phyloP scores from a whole-genome alignment of 257 asterid species.

The Solanum acaule region DNA sequence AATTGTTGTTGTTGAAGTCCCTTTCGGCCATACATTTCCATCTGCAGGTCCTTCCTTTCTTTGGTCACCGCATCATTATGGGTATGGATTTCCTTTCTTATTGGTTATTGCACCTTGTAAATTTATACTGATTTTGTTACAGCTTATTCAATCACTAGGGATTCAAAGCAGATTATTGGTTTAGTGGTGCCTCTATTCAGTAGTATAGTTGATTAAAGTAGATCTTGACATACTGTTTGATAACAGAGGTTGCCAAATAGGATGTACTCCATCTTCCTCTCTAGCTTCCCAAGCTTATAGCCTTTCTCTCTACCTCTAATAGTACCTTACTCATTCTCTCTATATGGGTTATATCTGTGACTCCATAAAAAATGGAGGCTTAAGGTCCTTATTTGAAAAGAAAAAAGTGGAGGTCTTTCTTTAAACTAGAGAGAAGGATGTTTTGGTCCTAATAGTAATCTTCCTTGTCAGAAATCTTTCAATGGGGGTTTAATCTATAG shows the following conservation, averaged over 20 bases:
- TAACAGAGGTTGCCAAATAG: not conserved
- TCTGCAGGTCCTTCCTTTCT: slow-evolving; percentile 44
- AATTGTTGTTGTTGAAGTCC: slow-evolving; percentile 26
- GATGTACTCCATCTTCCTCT: not conserved
- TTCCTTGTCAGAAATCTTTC: not conserved
- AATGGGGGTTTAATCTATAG: not conserved
- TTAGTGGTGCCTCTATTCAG: not conserved
- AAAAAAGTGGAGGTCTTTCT: not conserved
- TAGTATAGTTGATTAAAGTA: not conserved
- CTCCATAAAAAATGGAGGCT: not conserved
- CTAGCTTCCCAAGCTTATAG: not conserved
- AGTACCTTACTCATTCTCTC: not conserved
- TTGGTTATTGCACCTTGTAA: not conserved
- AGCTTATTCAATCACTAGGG: not conserved
- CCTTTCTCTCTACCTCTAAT: not conserved
- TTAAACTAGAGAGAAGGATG: not conserved
- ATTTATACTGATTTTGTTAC: not conserved
- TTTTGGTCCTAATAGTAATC: not conserved
- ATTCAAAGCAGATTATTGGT: not conserved
- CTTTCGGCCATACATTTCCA: slow-evolving; percentile 12
- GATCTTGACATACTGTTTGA: not conserved
- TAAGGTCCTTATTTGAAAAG: not conserved
- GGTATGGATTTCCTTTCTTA: slow-evolving; percentile 19
- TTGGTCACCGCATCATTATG: slow-evolving; percentile 51
- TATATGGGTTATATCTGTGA: not conserved